Percentiles rank a stretch among this genome's conserved stretches.
Evolutionary conservation across 495 filamentous ascomycete genomes (phyloP).

Genomic region (Daldinia loculata): DNA sequence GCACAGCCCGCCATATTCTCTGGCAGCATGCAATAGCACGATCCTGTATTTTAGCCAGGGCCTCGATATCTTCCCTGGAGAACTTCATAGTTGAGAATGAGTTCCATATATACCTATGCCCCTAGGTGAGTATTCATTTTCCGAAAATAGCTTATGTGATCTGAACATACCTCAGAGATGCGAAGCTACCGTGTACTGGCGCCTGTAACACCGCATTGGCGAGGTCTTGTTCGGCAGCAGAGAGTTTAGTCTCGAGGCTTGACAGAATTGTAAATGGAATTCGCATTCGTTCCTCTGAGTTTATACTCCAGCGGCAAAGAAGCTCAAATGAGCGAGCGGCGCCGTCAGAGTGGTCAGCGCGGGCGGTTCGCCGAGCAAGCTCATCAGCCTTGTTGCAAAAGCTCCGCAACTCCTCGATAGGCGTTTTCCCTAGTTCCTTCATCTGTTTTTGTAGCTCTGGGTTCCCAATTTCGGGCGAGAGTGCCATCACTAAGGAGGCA

Average conservation of each 20-base stretch:
- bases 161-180: slow-evolving; percentile 64
- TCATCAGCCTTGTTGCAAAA: slow-evolving; percentile 65
- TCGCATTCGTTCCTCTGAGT: slow-evolving; percentile 49
- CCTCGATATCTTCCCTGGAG: slow-evolving; percentile 48
- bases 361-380: slow-evolving; percentile 67
- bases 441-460: slow-evolving; percentile 34
- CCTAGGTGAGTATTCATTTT: slow-evolving; percentile 25
- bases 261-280: slow-evolving; percentile 55
- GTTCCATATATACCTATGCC: slow-evolving; percentile 54
- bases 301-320: slow-evolving; percentile 45
- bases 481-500: slow-evolving; percentile 62
- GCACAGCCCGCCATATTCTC: slow-evolving; percentile 77
- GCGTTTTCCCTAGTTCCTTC: slow-evolving; percentile 8
- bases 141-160: background rate
- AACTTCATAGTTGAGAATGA: slow-evolving; percentile 48
- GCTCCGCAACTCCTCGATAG: slow-evolving; percentile 43
- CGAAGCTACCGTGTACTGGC: slow-evolving; percentile 75
- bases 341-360: slow-evolving; percentile 88
- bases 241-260: slow-evolving; percentile 65
- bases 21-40: slow-evolving; percentile 66
- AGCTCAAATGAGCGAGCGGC: slow-evolving; percentile 71
- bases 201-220: slow-evolving; percentile 67
- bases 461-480: slow-evolving; percentile 43
- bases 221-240: slow-evolving; percentile 64
- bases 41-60: slow-evolving; percentile 56